phyloP scores from a whole-genome alignment of 2,329 filamentous ascomycete genomes.

The Colletotrichum musae region DNA sequence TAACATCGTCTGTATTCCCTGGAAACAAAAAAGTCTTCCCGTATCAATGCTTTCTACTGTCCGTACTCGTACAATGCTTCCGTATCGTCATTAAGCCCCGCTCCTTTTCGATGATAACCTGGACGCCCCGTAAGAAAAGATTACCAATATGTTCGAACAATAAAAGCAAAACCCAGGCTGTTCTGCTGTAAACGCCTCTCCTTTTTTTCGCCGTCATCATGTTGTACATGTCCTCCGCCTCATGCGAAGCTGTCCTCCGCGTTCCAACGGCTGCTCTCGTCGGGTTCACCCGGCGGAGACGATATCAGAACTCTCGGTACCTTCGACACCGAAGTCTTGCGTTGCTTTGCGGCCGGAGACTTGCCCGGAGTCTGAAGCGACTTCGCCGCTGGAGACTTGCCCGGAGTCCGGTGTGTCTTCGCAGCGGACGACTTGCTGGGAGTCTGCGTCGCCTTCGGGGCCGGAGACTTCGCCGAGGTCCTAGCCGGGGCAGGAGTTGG shows the following conservation, averaged over 20 bases:
- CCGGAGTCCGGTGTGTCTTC: neutral
- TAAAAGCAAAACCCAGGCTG: constrained; percentile 11
- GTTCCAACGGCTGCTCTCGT: constrained; percentile 54
- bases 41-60: constrained; percentile 36
- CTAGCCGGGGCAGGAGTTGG: constrained; percentile 3
- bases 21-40: constrained; percentile 8
- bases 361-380: constrained; percentile 26
- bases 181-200: constrained; percentile 20
- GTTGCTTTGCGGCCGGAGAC: neutral
- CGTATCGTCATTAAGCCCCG: constrained; percentile 40
- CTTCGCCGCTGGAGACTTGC: constrained; percentile 24
- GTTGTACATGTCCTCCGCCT: constrained; percentile 39
- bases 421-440: neutral
- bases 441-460: constrained; percentile 23
- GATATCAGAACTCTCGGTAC: neutral
- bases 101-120: constrained; percentile 23
- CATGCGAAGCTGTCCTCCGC: constrained; percentile 62
- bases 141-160: constrained; percentile 20
- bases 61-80: constrained; percentile 39
- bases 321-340: neutral
- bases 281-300: constrained; percentile 11
- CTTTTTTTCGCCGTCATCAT: constrained; percentile 20
- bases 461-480: constrained; percentile 33
- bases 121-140: constrained; percentile 26
- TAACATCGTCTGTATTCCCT: constrained; percentile 31